Conservation (phyloP, 352 stramenopile genomes). For the Phytophthora syringae region DNA sequence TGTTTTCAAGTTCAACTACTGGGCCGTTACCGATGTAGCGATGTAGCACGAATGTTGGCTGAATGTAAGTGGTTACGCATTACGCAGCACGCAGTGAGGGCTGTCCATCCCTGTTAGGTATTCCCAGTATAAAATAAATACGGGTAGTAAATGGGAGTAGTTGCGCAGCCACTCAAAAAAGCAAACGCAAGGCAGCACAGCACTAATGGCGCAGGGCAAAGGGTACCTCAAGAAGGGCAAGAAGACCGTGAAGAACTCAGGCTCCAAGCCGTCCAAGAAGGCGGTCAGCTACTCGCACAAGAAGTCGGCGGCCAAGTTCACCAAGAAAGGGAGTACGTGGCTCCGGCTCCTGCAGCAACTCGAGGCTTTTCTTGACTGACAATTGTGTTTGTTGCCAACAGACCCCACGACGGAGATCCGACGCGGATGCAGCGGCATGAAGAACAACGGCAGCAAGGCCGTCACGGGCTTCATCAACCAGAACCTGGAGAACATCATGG, state of each 20-base stretch:
- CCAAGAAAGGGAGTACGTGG: conserved; percentile 88
- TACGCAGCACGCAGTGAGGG: no score
- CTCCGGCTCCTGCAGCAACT: not conserved
- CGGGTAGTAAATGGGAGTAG: no score
- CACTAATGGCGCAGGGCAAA: conserved; percentile 88
- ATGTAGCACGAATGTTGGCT: no score
- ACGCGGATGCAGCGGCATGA: conserved; percentile 73
- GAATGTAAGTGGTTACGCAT: no score
- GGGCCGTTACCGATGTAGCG: no score
- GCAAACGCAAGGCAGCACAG: not conserved
- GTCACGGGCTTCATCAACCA: conserved; percentile 87
- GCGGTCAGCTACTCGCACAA: conserved; percentile 79
- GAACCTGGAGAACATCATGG: conserved; percentile 91
- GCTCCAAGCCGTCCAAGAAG: conserved; percentile 77
- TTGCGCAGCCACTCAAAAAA: not conserved
- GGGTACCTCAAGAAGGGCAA: conserved; percentile 82
- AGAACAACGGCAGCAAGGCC: conserved; percentile 76
- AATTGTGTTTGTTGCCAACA: conserved; percentile 13
- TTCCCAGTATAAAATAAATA: no score
- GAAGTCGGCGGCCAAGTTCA: conserved; percentile 83
- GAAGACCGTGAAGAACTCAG: conserved; percentile 79
- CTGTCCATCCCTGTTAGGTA: no score
- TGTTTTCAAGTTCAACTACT: no score
- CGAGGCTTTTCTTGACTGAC: not conserved
- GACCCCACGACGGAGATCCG: conserved; percentile 86